Evolutionary conservation across 352 stramenopile genomes (phyloP), one percentile per base, ranked within the genome.

Genomic region (Phytophthora europaea): DNA sequence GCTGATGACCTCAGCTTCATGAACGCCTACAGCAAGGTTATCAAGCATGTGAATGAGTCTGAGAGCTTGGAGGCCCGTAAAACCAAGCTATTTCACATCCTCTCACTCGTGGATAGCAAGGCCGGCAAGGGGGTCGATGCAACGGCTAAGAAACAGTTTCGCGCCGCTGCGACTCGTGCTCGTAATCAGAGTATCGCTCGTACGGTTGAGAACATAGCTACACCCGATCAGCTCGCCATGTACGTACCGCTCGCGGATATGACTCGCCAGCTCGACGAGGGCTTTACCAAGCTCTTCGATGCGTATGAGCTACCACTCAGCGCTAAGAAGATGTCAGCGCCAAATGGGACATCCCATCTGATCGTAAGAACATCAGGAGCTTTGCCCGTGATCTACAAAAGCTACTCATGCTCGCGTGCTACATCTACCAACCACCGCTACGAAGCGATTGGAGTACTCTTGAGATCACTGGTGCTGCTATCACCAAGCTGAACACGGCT

Each of bases 371-470:
- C 9, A 61, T 61, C 16, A 36, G 9, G 22, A 6, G 18, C 0
- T 61, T 61, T 7, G 55, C 34, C 0, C 18, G 55, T 20, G 34
- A 61, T 47, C 16, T 34, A 5, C 33, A 61, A 18, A n/a, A 38
- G 15, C 34, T 31, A 18, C 10, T 61, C 7, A 61, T 61, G 31
- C n/a, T 61, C 18, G 55, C 55, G 0, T 61, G 55, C 20, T 51
- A 61, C 10, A 34, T 47, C 12, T 51, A 16, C 1, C 33, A 51
- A 22, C 55, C 55, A 2, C 20, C 55, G 6, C 55, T 61, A 0
- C 55, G 33, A 3, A 20, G 7, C 0, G 55, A 61, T 12, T 61
- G 55, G 55, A 22, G n/a, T 8, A 61, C 18, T 0, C 55, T 61
- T 20, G 34, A 50, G n/a, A 61, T 61, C 13, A 22, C 55, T 4